Conservation (phyloP, 2,329 filamentous ascomycete species). For the Clonostachys rhizophaga region DNA sequence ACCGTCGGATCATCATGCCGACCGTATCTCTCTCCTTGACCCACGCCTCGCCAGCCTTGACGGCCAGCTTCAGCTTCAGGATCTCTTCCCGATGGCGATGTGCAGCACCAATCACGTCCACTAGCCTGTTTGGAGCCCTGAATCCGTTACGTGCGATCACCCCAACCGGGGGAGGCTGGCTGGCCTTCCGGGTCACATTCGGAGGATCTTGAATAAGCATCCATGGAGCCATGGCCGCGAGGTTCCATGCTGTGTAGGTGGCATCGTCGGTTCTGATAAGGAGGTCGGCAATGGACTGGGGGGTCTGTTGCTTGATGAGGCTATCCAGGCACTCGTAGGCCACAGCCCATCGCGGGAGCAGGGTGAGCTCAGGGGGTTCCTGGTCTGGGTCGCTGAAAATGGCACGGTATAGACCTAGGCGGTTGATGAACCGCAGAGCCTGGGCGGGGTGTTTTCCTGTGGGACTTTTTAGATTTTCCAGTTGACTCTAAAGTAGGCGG, state of each 20-base stretch:
- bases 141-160: slow-evolving; percentile 70
- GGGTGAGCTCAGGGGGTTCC: slow-evolving; percentile 45
- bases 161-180: slow-evolving; percentile 41
- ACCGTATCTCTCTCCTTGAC: slow-evolving; percentile 52
- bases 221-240: slow-evolving; percentile 75
- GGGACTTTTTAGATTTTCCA: not conserved
- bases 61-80: slow-evolving; percentile 51
- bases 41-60: slow-evolving; percentile 34
- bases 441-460: slow-evolving; percentile 53
- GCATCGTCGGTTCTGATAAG: slow-evolving; percentile 62
- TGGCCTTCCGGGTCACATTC: slow-evolving; percentile 39
- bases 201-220: slow-evolving; percentile 38
- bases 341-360: slow-evolving; percentile 54
- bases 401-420: slow-evolving; percentile 63
- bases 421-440: slow-evolving; percentile 61
- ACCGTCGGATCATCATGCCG: slow-evolving; percentile 70
- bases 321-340: slow-evolving; percentile 60
- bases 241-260: slow-evolving; percentile 69
- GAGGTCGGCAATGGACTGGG: slow-evolving; percentile 41
- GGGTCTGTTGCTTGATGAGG: slow-evolving; percentile 36
- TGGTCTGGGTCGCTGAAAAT: slow-evolving; percentile 68
- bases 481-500: not conserved
- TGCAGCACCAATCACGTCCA: slow-evolving; percentile 61
- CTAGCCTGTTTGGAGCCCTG: slow-evolving; percentile 72
- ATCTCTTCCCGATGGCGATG: slow-evolving; percentile 61